A percentile compares a stretch with the other conserved stretches of the same genome.
Evolutionary conservation across 805 yeast genomes (phyloP).

Genomic region (Wickerhamomyces bovis): DNA sequence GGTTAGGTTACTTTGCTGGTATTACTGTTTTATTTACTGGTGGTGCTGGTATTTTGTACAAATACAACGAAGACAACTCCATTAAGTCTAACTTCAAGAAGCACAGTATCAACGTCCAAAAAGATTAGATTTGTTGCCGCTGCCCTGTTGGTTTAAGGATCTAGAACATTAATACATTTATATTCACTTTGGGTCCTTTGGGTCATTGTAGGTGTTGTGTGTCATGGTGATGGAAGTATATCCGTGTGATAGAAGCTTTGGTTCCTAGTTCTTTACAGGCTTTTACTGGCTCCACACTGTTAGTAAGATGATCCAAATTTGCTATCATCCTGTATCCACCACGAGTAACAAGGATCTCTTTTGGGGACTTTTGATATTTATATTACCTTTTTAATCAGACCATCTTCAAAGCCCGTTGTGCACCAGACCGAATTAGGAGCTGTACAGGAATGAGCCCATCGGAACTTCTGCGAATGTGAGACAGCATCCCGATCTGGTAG

Average conservation of each 20-base stretch:
- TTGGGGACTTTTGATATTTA: not conserved
- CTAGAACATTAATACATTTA: not conserved
- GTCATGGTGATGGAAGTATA: not conserved
- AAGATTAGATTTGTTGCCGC: not conserved
- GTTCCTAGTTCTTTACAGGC: too few relatives aligned
- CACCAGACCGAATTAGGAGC: not conserved
- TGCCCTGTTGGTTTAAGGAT: not conserved
- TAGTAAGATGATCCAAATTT: too few relatives aligned
- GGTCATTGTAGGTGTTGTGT: not conserved
- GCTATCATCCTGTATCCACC: too few relatives aligned
- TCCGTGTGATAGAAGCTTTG: too few relatives aligned
- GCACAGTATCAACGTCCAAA: slow-evolving; percentile 13
- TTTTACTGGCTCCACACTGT: too few relatives aligned
- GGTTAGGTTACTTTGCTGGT: slow-evolving; percentile 23
- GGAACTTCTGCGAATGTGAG: too few relatives aligned
- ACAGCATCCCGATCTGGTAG: too few relatives aligned
- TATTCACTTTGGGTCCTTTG: not conserved
- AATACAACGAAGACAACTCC: slow-evolving; percentile 19
- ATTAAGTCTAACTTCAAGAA: slow-evolving; percentile 17
- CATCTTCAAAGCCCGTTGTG: not conserved
- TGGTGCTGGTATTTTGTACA: slow-evolving; percentile 22
- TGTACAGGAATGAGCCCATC: not conserved
- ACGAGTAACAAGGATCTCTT: too few relatives aligned
- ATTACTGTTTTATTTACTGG: slow-evolving; percentile 17
- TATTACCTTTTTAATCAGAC: not conserved